These are phyloP conservation scores for Gomphus bonarii DNA, from an alignment of 1,284 basidiomycete genomes.

Conservation along the genomic window DNA sequence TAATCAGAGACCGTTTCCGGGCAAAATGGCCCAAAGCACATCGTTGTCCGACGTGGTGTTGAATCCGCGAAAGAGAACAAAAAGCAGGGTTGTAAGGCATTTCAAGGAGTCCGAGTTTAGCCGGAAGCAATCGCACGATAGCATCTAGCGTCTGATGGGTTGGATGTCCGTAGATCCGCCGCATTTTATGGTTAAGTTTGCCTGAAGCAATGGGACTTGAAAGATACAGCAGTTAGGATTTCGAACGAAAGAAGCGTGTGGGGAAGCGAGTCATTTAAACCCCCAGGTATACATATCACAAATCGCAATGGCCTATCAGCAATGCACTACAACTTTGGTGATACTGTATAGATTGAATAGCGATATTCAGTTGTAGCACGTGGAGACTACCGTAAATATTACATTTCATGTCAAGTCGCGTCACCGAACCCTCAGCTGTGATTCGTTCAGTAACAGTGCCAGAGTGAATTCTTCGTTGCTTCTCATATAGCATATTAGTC, in stretches of 20 bases:
- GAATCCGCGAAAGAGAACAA: neutral
- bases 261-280: too few species aligned
- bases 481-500: neutral
- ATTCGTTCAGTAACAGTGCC: neutral
- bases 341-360: too few species aligned
- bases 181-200: neutral
- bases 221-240: neutral
- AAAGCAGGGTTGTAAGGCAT: neutral
- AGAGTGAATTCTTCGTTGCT: too few species aligned
- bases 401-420: neutral
- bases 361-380: neutral
- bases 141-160: neutral
- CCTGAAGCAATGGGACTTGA: neutral
- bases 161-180: neutral
- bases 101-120: neutral
- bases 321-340: neutral
- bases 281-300: too few species aligned
- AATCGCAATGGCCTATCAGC: neutral
- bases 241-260: too few species aligned
- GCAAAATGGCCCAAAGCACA: neutral
- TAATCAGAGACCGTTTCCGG: constrained; percentile 5
- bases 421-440: neutral
- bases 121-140: neutral
- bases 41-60: neutral
- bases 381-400: neutral